Evolutionary conservation across 139 green algal genomes (phyloP).

Genomic region (Tetraselmis chui): DNA sequence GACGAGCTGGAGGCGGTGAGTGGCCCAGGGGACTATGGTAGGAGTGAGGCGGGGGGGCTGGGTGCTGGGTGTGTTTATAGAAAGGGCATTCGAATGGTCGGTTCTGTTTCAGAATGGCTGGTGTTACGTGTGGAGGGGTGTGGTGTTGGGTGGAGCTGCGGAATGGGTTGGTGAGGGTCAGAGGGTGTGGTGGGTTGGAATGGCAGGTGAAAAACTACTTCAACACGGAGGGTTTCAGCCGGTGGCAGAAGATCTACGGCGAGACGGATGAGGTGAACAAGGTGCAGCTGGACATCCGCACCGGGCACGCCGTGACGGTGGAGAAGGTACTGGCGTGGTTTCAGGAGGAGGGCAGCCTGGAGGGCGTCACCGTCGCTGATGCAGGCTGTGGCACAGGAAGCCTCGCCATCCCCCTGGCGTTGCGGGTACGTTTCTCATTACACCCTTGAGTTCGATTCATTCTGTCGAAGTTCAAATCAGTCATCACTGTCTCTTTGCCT

Average conservation of each 20-base stretch:
- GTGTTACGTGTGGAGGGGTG: no score
- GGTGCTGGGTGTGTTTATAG: no score
- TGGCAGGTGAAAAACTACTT: slow-evolving; percentile 88
- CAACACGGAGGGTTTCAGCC: slow-evolving; percentile 85
- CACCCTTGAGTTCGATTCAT: no score
- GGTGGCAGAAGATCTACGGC: slow-evolving; percentile 98
- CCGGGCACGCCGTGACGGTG: slow-evolving; percentile 90
- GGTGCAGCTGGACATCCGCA: slow-evolving; percentile 40
- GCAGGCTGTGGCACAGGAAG: slow-evolving; percentile 88
- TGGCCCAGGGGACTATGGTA: background rate
- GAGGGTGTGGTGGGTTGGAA: no score
- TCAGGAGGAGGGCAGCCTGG: slow-evolving; percentile 64
- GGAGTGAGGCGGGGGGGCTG: no score
- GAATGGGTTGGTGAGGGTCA: no score
- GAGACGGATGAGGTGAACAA: slow-evolving; percentile 99
- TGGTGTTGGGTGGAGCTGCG: no score
- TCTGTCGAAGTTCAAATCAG: no score
- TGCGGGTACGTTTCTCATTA: background rate
- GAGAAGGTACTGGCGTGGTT: slow-evolving; percentile 94
- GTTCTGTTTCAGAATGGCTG: no score
- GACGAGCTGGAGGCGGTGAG: slow-evolving; percentile 88
- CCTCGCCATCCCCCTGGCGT: slow-evolving; percentile 32
- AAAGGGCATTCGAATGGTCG: no score
- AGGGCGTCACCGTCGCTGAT: slow-evolving; percentile 77
- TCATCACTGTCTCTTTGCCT: no score